Percentiles rank a stretch among this genome's conserved stretches.
These are phyloP conservation scores for Cupressus sempervirens DNA, from an alignment of 75 land plant genomes.

Conservation along the genomic window DNA sequence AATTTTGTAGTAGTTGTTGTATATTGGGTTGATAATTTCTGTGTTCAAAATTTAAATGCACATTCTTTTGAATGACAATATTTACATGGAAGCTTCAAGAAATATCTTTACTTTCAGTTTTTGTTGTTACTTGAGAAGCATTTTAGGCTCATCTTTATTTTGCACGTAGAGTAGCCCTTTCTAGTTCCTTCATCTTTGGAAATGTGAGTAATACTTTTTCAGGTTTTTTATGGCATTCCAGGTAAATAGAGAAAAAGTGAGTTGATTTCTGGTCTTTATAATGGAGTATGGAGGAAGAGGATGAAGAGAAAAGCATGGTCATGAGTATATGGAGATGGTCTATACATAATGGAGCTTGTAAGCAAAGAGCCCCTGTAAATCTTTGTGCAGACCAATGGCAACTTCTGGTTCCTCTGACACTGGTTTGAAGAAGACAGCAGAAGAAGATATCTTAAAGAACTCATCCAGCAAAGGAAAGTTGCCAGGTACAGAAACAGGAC, in stretches of 20 bases:
- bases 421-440: conserved; percentile 6
- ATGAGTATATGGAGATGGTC: not conserved
- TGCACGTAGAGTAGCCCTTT: not conserved
- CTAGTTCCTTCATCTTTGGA: not conserved
- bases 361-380: not conserved
- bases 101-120: not conserved
- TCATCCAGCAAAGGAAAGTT: conserved; percentile 6
- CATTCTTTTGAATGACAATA: not conserved
- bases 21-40: not conserved
- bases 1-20: not conserved
- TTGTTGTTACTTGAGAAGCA: not conserved
- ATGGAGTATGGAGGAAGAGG: not conserved
- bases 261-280: not conserved
- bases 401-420: not conserved
- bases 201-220: not conserved
- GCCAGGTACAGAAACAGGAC: not conserved
- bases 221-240: not conserved
- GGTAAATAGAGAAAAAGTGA: not conserved
- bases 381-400: not conserved
- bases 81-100: not conserved
- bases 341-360: conserved; percentile 10
- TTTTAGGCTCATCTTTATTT: not conserved
- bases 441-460: conserved; percentile 8
- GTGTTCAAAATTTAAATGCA: not conserved
- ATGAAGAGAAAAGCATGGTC: not conserved